Base-by-base conservation (phyloP, 1,284 basidiomycete species). In the Boletus austroedulis region DNA sequence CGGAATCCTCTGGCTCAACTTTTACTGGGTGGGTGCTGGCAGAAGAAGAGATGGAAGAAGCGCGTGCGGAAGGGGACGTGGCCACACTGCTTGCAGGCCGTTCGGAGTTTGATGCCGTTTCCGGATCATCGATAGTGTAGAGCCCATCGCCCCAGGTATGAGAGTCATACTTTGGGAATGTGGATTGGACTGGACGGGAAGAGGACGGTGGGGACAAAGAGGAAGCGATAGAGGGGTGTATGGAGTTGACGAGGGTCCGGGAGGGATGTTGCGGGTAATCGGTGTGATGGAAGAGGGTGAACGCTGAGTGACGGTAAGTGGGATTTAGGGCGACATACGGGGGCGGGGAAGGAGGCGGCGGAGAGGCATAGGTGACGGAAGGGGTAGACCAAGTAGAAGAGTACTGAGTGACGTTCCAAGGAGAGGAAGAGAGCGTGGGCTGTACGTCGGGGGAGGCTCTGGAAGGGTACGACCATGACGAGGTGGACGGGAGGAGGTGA, bases 11-110 rank as follows among this genome's bases (percentile, higher is more conserved):
- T 31, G 66, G 72, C 21, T 72, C 70, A 19, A 70, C 58, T 55
- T 72, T 72, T 0, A 75, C 71, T 15, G 65, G 72, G 24, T 61
- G 59, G 28, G 69, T 51, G 55, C 70, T 68, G 53, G 58, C 31
- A 41, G 72, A 66, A 43, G 70, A 69, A 24, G 65, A 58, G 58
- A 71, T 71, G 53, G 70, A 74, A n/a, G 72, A 72, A 17, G 70
- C 65, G 62, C 73, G 73, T 69, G 67, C 67, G 0, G 72, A 73
- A 63, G 72, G 73, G 60, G 73, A 73, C n/a, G 71, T 57, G 12
- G 68, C 68, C 58, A 72, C 61, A 66, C 69, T 72, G 62, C 67
- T 70, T 55, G 66, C 70, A 54, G 70, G 72, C 55, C 68, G 62
- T 71, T 72, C 68, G 62, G 71, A 73, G 67, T 71, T 73, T 50